Evolutionary conservation across 2,329 filamentous ascomycete species (phyloP), one percentile per base, ranked within the genome.

Genomic region (Hypomyces perniciosus): DNA sequence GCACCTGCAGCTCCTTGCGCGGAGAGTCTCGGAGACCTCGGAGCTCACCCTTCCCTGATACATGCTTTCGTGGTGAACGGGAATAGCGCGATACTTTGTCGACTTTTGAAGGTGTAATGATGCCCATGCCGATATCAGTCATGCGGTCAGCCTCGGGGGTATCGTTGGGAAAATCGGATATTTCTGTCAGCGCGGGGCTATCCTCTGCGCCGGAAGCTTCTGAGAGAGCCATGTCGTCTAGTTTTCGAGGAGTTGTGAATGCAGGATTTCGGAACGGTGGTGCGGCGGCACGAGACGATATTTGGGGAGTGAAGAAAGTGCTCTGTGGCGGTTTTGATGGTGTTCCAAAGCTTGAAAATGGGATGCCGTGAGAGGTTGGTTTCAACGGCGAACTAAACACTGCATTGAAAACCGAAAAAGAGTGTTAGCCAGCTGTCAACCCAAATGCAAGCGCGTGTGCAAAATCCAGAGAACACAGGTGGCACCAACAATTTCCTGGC

Each of bases 21-120:
- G 53, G 66, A 61, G 59, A 65, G 57, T 71, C 62, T 56, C 62
- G 59, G 57, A 73, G 74, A 4, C 73, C 67, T 35, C 78, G 73
- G 46, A 88, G 79, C 58, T 88, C 84, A 41, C 85, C 86, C 57
- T 80, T 78, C 1, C 86, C 86, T 0, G 86, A 64, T 8, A 68
- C 56, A 34, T 70, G 62, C 51, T 69, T 71, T 51, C 69, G 68
- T 58, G 73, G 60, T 59, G 74, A 53, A 55, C 69, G 75, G 46
- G 67, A 68, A 53, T 75, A 75, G 48, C 72, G 74, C 30, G 71
- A 64, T 6, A 72, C 67, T 55, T 76, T 77, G 51, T 74, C 68
- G 26, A 77, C 61, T 43, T 70, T 74, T 2, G 68, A 66, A 0
- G 76, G 76, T 2, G 76, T 75, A 27, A 78, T 67, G 12, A 74